Evolutionary conservation across 23 red algal genomes (phyloP).

Genomic region (Gracilariopsis chorda): DNA sequence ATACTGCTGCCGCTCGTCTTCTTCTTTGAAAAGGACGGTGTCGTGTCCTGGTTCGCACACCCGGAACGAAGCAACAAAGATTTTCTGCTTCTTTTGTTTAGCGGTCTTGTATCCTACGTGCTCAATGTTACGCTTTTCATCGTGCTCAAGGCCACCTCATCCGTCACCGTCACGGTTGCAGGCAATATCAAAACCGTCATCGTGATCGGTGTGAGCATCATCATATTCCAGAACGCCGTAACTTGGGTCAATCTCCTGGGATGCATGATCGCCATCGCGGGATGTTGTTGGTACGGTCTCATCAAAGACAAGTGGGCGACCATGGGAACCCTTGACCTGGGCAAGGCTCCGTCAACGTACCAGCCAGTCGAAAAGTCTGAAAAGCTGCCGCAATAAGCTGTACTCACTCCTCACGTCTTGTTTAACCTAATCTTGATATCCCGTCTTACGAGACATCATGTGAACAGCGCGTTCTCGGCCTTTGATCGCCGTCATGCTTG

Average conservation of each 20-base stretch:
- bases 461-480: no score
- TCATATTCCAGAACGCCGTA: slow-evolving; percentile 82
- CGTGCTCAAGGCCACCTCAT: slow-evolving; percentile 80
- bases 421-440: no score
- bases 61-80: slow-evolving; percentile 32
- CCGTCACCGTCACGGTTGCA: slow-evolving; percentile 82
- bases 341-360: slow-evolving; percentile 27
- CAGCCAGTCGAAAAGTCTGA: slow-evolving; percentile 45
- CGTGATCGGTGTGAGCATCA: slow-evolving; percentile 73
- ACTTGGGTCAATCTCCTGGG: slow-evolving; percentile 71
- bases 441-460: no score
- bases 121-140: slow-evolving; percentile 85
- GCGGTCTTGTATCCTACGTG: slow-evolving; percentile 61
- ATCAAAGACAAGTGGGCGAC: slow-evolving; percentile 81
- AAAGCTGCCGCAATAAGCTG: background rate
- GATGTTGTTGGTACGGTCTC: slow-evolving; percentile 83
- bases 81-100: slow-evolving; percentile 35
- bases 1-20: slow-evolving; percentile 57
- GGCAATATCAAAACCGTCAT: slow-evolving; percentile 88
- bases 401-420: no score
- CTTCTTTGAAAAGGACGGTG: slow-evolving; percentile 23
- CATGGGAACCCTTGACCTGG: slow-evolving; percentile 66
- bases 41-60: slow-evolving; percentile 31
- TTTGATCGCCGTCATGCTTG: no score
- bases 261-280: slow-evolving; percentile 71